These are phyloP conservation scores for Fusarium albosuccineum DNA, from an alignment of 2,329 filamentous ascomycete genomes.

Conservation along the genomic window DNA sequence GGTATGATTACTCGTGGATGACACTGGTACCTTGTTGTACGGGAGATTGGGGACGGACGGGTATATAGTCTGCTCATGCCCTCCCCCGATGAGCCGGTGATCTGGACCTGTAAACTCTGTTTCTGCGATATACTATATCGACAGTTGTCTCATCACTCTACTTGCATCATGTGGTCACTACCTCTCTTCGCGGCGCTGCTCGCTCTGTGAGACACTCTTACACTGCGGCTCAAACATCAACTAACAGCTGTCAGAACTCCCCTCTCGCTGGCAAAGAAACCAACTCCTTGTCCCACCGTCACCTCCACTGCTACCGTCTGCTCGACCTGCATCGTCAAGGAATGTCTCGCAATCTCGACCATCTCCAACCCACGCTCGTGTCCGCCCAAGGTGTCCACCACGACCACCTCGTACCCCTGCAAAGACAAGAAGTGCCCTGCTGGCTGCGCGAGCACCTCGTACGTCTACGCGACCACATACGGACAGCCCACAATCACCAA, in stretches of 20 bases:
- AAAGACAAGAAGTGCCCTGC: slow-evolving; percentile 34
- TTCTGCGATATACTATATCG: neutral
- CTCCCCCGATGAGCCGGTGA: neutral
- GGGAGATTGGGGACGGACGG: neutral
- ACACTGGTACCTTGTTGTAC: slow-evolving; percentile 3
- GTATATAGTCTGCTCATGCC: slow-evolving; percentile 7
- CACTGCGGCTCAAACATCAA: neutral
- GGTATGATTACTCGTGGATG: neutral
- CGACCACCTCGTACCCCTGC: slow-evolving; percentile 44
- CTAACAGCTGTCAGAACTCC: slow-evolving; percentile 25
- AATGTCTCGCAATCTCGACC: slow-evolving; percentile 50
- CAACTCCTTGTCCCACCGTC: slow-evolving; percentile 50
- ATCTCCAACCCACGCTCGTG: slow-evolving; percentile 50
- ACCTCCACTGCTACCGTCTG: slow-evolving; percentile 50
- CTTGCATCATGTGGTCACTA: slow-evolving; percentile 23
- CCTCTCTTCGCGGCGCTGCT: slow-evolving; percentile 19
- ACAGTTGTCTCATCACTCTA: neutral
- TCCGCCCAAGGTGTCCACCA: slow-evolving; percentile 46
- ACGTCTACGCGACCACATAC: slow-evolving; percentile 38
- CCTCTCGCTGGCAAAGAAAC: slow-evolving; percentile 15
- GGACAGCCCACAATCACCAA: slow-evolving; percentile 20
- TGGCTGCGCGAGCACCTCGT: slow-evolving; percentile 43
- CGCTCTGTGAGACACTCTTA: slow-evolving; percentile 13
- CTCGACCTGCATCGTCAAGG: slow-evolving; percentile 49
- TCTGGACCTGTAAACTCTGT: too few relatives aligned